A percentile compares a stretch with the other conserved stretches of the same genome.
phyloP scores from a whole-genome alignment of 169 alveolate genomes.

The Plasmodium gonderi region DNA sequence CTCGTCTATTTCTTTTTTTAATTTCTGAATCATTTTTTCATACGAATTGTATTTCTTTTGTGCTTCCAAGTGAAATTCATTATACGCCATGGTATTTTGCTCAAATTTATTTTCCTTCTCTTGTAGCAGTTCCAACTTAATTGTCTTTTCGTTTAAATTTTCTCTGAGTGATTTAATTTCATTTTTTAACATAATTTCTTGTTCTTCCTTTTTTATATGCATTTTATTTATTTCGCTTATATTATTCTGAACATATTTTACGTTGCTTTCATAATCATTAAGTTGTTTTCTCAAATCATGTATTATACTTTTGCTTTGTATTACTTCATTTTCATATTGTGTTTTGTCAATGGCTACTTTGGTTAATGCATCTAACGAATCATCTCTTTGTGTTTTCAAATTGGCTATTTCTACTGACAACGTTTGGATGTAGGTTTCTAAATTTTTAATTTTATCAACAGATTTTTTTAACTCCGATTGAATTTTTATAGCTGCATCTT shows the following conservation, averaged over 20 bases:
- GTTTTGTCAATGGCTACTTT: slow-evolving; percentile 74
- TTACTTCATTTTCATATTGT: slow-evolving; percentile 67
- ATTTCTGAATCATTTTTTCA: slow-evolving; percentile 27
- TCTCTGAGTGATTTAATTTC: slow-evolving; percentile 69
- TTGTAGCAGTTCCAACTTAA: slow-evolving; percentile 39
- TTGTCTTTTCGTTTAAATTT: slow-evolving; percentile 64
- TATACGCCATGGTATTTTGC: slow-evolving; percentile 30
- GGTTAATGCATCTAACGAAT: slow-evolving; percentile 65
- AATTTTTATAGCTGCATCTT: slow-evolving; percentile 75
- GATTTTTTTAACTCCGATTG: slow-evolving; percentile 72
- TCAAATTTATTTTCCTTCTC: slow-evolving; percentile 56
- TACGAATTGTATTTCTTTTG: slow-evolving; percentile 64
- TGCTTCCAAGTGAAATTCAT: slow-evolving; percentile 60
- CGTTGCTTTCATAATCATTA: slow-evolving; percentile 43
- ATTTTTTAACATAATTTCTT: slow-evolving; percentile 49
- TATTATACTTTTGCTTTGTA: slow-evolving; percentile 47
- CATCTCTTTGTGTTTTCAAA: slow-evolving; percentile 62
- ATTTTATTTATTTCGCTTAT: slow-evolving; percentile 56
- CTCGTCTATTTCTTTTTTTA: slow-evolving; percentile 64
- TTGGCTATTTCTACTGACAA: slow-evolving; percentile 46
- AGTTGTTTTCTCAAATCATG: slow-evolving; percentile 50
- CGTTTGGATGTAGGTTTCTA: slow-evolving; percentile 64
- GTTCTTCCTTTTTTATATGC: slow-evolving; percentile 38
- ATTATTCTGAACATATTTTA: slow-evolving; percentile 39
- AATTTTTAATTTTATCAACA: slow-evolving; percentile 61